Percentiles rank a stretch among this genome's conserved stretches.
Evolutionary conservation across 2,329 filamentous ascomycete species (phyloP).

Genomic region (Cryphonectria carpinicola): DNA sequence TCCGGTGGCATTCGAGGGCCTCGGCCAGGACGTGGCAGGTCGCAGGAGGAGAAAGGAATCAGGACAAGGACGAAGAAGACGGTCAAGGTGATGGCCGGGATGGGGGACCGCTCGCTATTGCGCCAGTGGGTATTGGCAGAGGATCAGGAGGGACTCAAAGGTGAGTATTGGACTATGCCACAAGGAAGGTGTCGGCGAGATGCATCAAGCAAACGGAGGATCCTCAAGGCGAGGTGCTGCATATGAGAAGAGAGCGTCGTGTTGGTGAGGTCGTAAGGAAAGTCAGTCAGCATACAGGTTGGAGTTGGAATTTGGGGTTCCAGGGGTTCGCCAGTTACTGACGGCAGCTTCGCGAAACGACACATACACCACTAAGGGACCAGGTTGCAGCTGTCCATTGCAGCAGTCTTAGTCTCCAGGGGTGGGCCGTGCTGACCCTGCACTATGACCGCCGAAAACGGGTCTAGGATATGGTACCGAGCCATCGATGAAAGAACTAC

Average conservation of each 20-base stretch:
- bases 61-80: conserved; percentile 1
- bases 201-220: conserved; percentile 1
- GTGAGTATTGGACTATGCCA: conserved; percentile 16
- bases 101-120: conserved; percentile 5
- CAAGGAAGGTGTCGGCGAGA: background rate
- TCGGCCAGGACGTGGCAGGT: background rate
- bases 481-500: background rate
- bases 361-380: conserved; percentile 22
- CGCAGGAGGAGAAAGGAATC: background rate
- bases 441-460: background rate
- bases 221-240: conserved; percentile 12
- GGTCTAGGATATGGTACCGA: background rate
- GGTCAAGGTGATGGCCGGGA: background rate
- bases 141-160: conserved; percentile 4
- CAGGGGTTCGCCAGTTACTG: conserved; percentile 16
- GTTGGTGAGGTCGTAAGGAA: background rate
- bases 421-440: conserved; percentile 22
- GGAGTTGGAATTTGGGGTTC: conserved; percentile 1
- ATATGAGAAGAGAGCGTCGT: conserved; percentile 13
- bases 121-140: conserved; percentile 12
- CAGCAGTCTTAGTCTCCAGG: background rate
- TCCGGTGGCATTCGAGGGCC: conserved; percentile 45
- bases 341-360: conserved; percentile 14
- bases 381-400: conserved; percentile 27
- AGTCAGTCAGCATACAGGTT: background rate